phyloP scores from a whole-genome alignment of 371 early-diverging fungal species.

The Amoeboaphelidium protococcarum region DNA sequence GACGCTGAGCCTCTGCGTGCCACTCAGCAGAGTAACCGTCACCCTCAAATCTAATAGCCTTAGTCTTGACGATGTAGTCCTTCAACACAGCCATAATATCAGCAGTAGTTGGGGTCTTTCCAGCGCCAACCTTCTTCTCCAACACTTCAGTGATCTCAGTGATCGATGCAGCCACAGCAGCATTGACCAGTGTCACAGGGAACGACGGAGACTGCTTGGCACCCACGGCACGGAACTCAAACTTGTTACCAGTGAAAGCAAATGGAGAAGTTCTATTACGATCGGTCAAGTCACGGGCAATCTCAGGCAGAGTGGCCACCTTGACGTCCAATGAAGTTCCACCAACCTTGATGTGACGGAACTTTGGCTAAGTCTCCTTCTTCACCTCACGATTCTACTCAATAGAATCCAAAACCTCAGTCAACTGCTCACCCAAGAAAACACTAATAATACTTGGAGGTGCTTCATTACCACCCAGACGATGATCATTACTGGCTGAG shows the following conservation, averaged over 20 bases:
- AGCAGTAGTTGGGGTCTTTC: constrained; percentile 42
- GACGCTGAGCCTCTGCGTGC: constrained; percentile 29
- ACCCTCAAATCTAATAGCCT: constrained; percentile 81
- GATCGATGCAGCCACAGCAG: constrained; percentile 64
- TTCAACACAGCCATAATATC: constrained; percentile 68
- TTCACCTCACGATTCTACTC: constrained; percentile 61
- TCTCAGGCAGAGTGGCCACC: constrained; percentile 66
- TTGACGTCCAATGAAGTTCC: constrained; percentile 87
- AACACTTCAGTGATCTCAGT: constrained; percentile 40
- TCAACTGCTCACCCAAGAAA: constrained; percentile 77
- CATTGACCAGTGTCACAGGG: constrained; percentile 73
- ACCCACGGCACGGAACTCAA: constrained; percentile 97
- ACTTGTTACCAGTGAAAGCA: constrained; percentile 97
- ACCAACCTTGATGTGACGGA: constrained; percentile 68
- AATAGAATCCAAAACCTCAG: constrained; percentile 66
- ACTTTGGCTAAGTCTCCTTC: constrained; percentile 46
- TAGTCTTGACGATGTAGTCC: constrained; percentile 45
- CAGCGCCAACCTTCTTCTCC: constrained; percentile 11
- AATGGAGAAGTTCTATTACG: constrained; percentile 96
- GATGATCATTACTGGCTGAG: constrained; percentile 81
- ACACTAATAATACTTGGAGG: constrained; percentile 89
- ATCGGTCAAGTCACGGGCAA: constrained; percentile 85
- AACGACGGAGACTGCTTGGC: constrained; percentile 90
- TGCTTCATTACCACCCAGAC: constrained; percentile 92
- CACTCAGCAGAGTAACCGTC: constrained; percentile 59